phyloP scores from a whole-genome alignment of 2,329 filamentous ascomycete genomes.

The Pestalotiopsis sp. region DNA sequence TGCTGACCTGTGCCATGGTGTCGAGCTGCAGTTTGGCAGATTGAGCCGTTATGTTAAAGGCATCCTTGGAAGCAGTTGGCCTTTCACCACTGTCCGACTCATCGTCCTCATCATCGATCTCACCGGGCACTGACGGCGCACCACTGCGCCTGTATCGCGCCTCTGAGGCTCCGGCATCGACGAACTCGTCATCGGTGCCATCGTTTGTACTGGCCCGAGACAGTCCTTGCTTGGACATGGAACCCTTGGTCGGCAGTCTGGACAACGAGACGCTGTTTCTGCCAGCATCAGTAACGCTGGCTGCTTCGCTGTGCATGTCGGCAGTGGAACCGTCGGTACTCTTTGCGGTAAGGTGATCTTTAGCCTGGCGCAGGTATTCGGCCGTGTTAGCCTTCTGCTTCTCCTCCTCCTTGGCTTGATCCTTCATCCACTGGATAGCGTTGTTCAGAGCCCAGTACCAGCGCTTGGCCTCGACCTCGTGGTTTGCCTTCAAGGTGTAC shows the following conservation, averaged over 20 bases:
- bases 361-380: slow-evolving; percentile 76
- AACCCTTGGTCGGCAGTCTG: slow-evolving; percentile 35
- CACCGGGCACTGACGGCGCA: slow-evolving; percentile 36
- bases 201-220: slow-evolving; percentile 47
- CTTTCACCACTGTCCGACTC: slow-evolving; percentile 75
- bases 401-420: slow-evolving; percentile 91
- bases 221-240: slow-evolving; percentile 30
- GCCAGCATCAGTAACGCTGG: slow-evolving; percentile 48
- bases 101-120: slow-evolving; percentile 46
- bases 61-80: slow-evolving; percentile 79
- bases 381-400: slow-evolving; percentile 73
- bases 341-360: slow-evolving; percentile 65
- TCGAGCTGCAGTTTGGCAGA: slow-evolving; percentile 92
- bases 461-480: slow-evolving; percentile 95
- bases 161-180: slow-evolving; percentile 48
- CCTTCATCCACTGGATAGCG: slow-evolving; percentile 97
- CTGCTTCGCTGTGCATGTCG: slow-evolving; percentile 52
- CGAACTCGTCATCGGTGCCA: slow-evolving; percentile 54
- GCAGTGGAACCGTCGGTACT: slow-evolving; percentile 47
- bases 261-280: slow-evolving; percentile 48
- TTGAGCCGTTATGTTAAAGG: slow-evolving; percentile 95
- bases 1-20: slow-evolving; percentile 81
- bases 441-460: slow-evolving; percentile 99
- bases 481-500: slow-evolving; percentile 96
- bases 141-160: slow-evolving; percentile 40